These are phyloP conservation scores for Clavispora fructus DNA, from an alignment of 805 yeast genomes.

Conservation along the genomic window DNA sequence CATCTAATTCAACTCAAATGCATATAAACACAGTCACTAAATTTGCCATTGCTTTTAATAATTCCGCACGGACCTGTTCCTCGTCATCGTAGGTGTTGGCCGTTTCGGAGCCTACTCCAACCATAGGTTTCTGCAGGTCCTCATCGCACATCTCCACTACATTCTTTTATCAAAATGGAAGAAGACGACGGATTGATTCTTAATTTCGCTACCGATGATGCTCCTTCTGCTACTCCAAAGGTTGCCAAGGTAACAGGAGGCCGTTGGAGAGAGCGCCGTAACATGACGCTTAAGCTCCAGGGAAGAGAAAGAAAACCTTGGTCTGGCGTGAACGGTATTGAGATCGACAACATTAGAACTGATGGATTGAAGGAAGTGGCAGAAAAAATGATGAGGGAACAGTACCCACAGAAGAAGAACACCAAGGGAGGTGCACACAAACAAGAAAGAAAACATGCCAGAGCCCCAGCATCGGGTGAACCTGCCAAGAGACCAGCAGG, in stretches of 20 bases:
- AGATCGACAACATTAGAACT: conserved; percentile 8
- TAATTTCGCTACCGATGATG: conserved; percentile 51
- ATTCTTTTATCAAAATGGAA: conserved; percentile 17
- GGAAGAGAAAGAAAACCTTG: conserved; percentile 36
- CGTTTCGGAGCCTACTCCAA: not conserved
- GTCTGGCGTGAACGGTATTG: conserved; percentile 30
- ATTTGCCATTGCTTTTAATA: not conserved
- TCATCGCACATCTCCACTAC: conserved; percentile 5
- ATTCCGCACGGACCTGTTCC: not conserved
- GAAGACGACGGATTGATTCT: conserved; percentile 76
- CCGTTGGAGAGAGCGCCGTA: conserved; percentile 76
- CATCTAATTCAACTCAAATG: not conserved
- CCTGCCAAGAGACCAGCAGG: conserved; percentile 2
- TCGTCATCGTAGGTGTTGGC: not conserved
- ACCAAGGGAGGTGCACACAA: conserved; percentile 8
- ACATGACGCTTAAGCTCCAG: conserved; percentile 45
- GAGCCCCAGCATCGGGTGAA: not conserved
- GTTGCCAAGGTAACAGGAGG: conserved; percentile 58
- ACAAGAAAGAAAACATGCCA: conserved; percentile 1
- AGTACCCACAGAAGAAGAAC: conserved; percentile 10
- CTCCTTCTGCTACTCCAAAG: conserved; percentile 17
- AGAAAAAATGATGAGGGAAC: conserved; percentile 5
- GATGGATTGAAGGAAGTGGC: conserved; percentile 5
- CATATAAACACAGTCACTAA: not conserved
- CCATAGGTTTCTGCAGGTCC: conserved; percentile 1